A percentile compares a stretch with the other conserved stretches of the same genome.
Conservation (phyloP, 371 early-diverging fungal genomes). For the Mortierella sp. region DNA sequence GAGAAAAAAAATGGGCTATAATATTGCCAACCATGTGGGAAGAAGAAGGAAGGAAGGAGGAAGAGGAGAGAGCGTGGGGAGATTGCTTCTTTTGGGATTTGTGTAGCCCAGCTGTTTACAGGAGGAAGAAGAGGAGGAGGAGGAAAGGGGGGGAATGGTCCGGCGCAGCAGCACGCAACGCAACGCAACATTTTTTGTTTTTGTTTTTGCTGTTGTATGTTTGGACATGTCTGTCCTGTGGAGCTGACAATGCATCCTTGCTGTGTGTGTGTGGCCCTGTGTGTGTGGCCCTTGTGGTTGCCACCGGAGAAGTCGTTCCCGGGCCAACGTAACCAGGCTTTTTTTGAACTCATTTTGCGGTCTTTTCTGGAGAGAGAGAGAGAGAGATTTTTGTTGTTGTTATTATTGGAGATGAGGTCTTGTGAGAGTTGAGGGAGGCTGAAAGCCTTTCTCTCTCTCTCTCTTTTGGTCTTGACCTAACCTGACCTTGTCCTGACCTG, state of each 20-base stretch:
- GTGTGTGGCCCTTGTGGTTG: too few species aligned
- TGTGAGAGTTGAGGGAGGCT: constrained; percentile 3
- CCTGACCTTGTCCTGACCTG: too few species aligned
- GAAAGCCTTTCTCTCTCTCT: not conserved
- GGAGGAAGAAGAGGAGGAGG: too few species aligned
- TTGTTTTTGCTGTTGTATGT: too few species aligned
- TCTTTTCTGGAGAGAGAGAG: too few species aligned
- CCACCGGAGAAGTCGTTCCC: too few species aligned
- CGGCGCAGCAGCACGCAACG: not conserved
- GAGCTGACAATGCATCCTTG: too few species aligned
- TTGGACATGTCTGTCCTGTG: too few species aligned
- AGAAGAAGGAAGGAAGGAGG: not conserved
- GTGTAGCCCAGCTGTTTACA: too few species aligned
- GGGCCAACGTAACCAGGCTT: too few species aligned
- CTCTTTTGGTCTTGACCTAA: too few species aligned
- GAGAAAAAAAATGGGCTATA: not conserved
- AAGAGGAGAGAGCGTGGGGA: not conserved
- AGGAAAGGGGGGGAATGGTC: not conserved
- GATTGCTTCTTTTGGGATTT: not conserved
- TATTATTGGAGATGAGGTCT: constrained; percentile 2
- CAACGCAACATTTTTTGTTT: too few species aligned
- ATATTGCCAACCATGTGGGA: not conserved
- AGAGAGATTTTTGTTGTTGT: not conserved
- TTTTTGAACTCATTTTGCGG: constrained; percentile 5
- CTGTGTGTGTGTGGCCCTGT: not conserved